Base-by-base conservation (phyloP, 106 monocot genomes). In the Phalaenopsis aphrodite region DNA sequence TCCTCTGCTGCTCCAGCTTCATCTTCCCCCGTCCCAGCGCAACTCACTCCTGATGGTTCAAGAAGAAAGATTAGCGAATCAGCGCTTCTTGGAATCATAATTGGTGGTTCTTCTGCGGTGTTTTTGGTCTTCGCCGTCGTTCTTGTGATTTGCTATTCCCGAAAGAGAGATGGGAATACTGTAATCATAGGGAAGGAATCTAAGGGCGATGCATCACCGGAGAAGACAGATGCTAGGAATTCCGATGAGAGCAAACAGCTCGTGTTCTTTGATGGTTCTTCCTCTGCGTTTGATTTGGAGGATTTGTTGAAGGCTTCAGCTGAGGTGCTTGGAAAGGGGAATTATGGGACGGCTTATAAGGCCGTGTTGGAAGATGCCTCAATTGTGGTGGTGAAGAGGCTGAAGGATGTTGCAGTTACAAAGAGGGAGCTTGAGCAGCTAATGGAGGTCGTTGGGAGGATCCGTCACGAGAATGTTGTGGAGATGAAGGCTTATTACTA, bases 381-480 rank as follows among this genome's bases (percentile, higher is more conserved):
- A 8, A 90, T 83, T 69, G 95, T 95, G 66, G 93, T 95, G 36
- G 95, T 95, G 84, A 95, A 95, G 86, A 81, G 95, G 86, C 77
- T 95, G 57, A 95, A 95, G 89, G 92, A 93, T 17, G 90, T 93
- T n/a, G 87, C 85, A 16, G 92, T 82, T 46, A 90, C 92, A 47
- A 90, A 82, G 86, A 89, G 71, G 80, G 95, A 95, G 66, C 91
- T 95, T 46, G 95, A 95, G 90, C 95, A 95, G 83, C 89, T 88
- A 86, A 95, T 95, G 95, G 95, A 95, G 85, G 45, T 84, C 5
- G 82, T 95, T 12, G 95, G 93, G 81, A 89, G 82, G 72, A 85
- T 92, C 11, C 84, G 80, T 55, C 90, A 93, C 36, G 90, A 91
- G 61, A 93, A 93, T 75, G 87, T 95, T 78, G 87, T 79, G 14